phyloP scores from a whole-genome alignment of 352 stramenopile genomes.

The Globisporangium echinulatum region DNA sequence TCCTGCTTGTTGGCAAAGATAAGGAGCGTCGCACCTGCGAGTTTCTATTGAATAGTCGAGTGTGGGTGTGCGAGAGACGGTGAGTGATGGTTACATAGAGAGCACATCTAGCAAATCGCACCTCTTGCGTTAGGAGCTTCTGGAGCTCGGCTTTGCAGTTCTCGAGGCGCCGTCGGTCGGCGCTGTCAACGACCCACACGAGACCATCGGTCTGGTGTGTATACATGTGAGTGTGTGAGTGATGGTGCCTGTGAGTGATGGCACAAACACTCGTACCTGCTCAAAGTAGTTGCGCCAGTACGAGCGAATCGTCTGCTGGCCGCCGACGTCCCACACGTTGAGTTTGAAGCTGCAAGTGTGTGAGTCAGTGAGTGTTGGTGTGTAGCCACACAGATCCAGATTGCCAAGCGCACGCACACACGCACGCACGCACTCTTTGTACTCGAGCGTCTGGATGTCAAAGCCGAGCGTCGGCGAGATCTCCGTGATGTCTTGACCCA shows the following conservation, averaged over 20 bases:
- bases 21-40: conserved; percentile 96
- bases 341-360: conserved; percentile 34
- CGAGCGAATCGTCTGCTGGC: conserved; percentile 95
- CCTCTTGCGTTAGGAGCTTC: conserved; percentile 85
- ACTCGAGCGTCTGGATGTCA: conserved; percentile 98
- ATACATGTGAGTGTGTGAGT: not conserved
- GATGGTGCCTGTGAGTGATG: no score
- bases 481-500: conserved; percentile 94
- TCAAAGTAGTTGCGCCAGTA: conserved; percentile 99
- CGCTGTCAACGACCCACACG: conserved; percentile 98
- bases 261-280: conserved; percentile 18
- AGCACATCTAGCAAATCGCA: conserved; percentile 13
- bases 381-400: not conserved
- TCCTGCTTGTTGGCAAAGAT: conserved; percentile 99
- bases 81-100: not conserved
- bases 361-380: not conserved
- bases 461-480: conserved; percentile 99
- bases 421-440: conserved; percentile 65
- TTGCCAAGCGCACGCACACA: not conserved
- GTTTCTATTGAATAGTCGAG: conserved; percentile 72
- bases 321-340: conserved; percentile 95
- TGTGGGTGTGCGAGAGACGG: not conserved
- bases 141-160: conserved; percentile 91
- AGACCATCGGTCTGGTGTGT: conserved; percentile 92
- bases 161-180: conserved; percentile 91